Percentiles rank a stretch among this genome's conserved stretches.
These are phyloP conservation scores for Pythium pyrilobum DNA, from an alignment of 352 stramenopile genomes.

Conservation along the genomic window DNA sequence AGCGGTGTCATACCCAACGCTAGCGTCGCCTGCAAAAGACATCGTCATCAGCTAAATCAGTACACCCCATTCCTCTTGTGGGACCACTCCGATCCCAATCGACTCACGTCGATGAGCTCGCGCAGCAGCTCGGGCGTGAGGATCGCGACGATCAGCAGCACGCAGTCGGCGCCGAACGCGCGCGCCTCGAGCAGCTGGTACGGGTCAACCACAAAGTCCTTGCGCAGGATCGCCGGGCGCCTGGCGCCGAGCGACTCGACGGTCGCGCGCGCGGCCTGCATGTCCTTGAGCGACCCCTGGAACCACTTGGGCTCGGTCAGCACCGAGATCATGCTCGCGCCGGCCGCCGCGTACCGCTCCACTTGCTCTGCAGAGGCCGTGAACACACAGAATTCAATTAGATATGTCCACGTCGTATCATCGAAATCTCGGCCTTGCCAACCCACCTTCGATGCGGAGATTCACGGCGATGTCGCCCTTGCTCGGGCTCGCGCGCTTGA, in stretches of 20 bases:
- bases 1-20: slow-evolving; percentile 95
- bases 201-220: slow-evolving; percentile 95
- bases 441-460: slow-evolving; percentile 53
- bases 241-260: slow-evolving; percentile 31
- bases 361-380: slow-evolving; percentile 76
- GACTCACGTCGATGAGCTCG: slow-evolving; percentile 57
- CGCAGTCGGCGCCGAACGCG: slow-evolving; percentile 93
- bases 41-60: background rate
- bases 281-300: slow-evolving; percentile 92
- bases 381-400: background rate
- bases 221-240: slow-evolving; percentile 77
- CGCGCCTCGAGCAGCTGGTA: slow-evolving; percentile 95
- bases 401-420: too few relatives aligned
- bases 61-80: too few relatives aligned
- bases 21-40: slow-evolving; percentile 54
- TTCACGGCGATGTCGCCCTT: slow-evolving; percentile 94
- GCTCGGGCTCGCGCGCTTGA: slow-evolving; percentile 96
- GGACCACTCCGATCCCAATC: too few relatives aligned
- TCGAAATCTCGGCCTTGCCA: slow-evolving; percentile 11
- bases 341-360: slow-evolving; percentile 84
- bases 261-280: slow-evolving; percentile 47
- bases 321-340: slow-evolving; percentile 95
- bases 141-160: slow-evolving; percentile 97
- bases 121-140: slow-evolving; percentile 53
- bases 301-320: slow-evolving; percentile 98